Conservation (phyloP, 495 filamentous ascomycete genomes). For the Aspergillus mulundensis region DNA sequence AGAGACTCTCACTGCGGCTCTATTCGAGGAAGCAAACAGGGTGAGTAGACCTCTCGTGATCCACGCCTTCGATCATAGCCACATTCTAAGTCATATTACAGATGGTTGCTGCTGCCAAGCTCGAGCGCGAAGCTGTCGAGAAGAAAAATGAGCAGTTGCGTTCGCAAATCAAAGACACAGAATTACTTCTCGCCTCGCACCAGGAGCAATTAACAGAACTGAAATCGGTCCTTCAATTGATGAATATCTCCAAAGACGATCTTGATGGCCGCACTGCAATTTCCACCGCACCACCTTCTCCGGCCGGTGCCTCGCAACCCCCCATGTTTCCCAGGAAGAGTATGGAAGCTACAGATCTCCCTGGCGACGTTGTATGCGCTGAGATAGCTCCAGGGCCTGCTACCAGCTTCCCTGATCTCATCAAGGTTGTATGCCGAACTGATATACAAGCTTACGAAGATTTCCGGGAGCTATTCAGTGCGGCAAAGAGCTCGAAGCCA, state of each 20-base stretch:
- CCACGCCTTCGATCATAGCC: conserved; percentile 18
- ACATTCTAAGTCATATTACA: conserved; percentile 29
- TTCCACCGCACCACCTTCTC: conserved; percentile 67
- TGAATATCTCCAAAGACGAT: conserved; percentile 71
- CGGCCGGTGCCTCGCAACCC: conserved; percentile 35
- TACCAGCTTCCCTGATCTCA: conserved; percentile 75
- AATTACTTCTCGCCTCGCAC: conserved; percentile 79
- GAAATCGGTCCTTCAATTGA: conserved; percentile 85
- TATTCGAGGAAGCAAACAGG: conserved; percentile 94
- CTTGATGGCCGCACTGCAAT: conserved; percentile 50
- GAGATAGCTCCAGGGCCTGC: conserved; percentile 73
- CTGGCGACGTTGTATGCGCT: conserved; percentile 16
- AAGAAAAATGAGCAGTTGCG: conserved; percentile 76
- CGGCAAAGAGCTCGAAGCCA: conserved; percentile 57
- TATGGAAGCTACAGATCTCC: conserved; percentile 17
- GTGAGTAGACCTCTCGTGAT: conserved; percentile 31
- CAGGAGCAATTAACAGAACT: conserved; percentile 91
- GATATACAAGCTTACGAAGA: conserved; percentile 80
- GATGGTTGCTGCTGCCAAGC: conserved; percentile 83
- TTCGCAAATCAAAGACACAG: conserved; percentile 75
- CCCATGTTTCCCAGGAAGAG: conserved; percentile 20
- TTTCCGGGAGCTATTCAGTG: conserved; percentile 71
- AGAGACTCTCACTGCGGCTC: conserved; percentile 78
- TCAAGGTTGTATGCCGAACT: conserved; percentile 76
- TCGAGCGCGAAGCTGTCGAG: conserved; percentile 69